Evolutionary conservation across 768 basidiomycete genomes (phyloP), one percentile per base, ranked within the genome.

Genomic region (Russula vinacea): DNA sequence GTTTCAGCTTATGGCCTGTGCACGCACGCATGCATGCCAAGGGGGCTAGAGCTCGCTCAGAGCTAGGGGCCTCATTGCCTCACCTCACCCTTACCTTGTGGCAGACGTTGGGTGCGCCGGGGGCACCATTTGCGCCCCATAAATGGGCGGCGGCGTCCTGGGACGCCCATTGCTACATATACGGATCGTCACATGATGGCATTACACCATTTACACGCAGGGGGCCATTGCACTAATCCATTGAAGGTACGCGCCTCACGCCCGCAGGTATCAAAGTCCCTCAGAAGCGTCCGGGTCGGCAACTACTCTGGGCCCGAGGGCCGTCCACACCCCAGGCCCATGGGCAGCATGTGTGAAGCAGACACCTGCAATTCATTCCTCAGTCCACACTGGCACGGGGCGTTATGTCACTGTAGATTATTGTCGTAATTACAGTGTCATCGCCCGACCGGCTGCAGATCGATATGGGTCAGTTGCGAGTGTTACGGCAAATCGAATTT

Each of bases 261-360:
- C 54, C 59, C 64, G 64, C 64, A 45, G 19, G 32, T 50, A 13
- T 10, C 5, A 65, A 61, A 65, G 55, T 33, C 8, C 64, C 64
- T 57, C 60, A 65, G 64, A 65, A 65, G 64, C 59, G 29, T 19
- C 56, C 64, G 55, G 64, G 33, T 61, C 64, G 59, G 64, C 24
- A 22, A 51, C 13, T 22, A 14, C 40, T 3, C 0, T 2, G 5
- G 17, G 3, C 55, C 63, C 54, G 54, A 40, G 1, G n/a, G 3
- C n/a, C n/a, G n/a, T n/a, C n/a, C n/a, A n/a, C n/a, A 4, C 0
- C 4, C 33, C 33, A 37, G 11, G 2, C 11, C n/a, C 33, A 47
- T 13, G 26, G 51, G 49, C 26, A 29, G 32, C 52, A 35, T 32
- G 32, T 33, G 29, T 42, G 42, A 7, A 7, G 3, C 53, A 24